A percentile compares a stretch with the other conserved stretches of the same genome.
Conservation (phyloP, 345 rosid genomes). For the Camelina hispida region DNA sequence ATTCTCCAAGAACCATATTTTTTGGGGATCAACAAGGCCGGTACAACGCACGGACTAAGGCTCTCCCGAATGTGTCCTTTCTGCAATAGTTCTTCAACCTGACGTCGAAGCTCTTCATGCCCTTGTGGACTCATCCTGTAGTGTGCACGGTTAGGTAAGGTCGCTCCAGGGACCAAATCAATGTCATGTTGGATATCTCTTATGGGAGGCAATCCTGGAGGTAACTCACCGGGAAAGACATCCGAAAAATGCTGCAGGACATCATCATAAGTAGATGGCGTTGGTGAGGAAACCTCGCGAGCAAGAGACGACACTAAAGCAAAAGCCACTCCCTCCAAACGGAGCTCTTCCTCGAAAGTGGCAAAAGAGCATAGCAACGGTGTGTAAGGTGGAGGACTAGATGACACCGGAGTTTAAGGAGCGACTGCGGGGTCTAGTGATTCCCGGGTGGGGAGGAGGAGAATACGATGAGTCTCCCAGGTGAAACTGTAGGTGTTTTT, state of each 20-base stretch:
- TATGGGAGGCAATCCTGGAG: background rate
- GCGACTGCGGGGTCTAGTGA: too few species aligned
- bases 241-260: background rate
- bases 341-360: too few species aligned
- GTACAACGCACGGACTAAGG: too few species aligned
- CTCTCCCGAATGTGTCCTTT: background rate
- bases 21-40: too few species aligned
- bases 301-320: fast-evolving
- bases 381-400: too few species aligned
- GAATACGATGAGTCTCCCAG: too few species aligned
- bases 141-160: background rate
- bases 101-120: background rate
- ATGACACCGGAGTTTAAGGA: too few species aligned
- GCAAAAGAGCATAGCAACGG: too few species aligned
- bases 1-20: too few species aligned
- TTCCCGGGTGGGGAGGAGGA: too few species aligned
- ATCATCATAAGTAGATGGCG: fast-evolving
- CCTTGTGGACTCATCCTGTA: background rate
- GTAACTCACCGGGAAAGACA: background rate
- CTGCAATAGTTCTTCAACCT: background rate
- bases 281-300: fast-evolving
- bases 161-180: background rate
- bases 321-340: too few species aligned
- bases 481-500: too few species aligned
- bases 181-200: background rate